phyloP scores from a whole-genome alignment of 2,329 filamentous ascomycete species.

The Ciborinia camelliae region DNA sequence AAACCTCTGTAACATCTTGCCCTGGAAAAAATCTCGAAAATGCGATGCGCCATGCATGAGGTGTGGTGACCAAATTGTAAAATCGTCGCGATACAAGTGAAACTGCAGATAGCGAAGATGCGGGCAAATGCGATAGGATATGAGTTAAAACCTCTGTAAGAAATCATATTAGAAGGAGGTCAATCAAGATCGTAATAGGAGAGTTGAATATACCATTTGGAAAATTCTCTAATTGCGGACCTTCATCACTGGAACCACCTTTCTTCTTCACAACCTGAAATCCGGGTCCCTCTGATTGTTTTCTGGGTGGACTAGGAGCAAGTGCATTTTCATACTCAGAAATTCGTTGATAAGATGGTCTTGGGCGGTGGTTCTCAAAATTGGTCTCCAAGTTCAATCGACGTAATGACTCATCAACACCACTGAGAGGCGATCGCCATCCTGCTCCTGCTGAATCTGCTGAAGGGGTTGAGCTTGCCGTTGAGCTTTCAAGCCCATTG shows the following conservation, averaged over 20 bases:
- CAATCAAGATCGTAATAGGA: background rate
- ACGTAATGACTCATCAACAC: constrained; percentile 50
- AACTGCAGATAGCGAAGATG: constrained; percentile 76
- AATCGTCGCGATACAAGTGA: constrained; percentile 86
- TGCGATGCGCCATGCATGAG: constrained; percentile 89
- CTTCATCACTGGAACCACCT: constrained; percentile 29
- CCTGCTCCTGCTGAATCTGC: constrained; percentile 3
- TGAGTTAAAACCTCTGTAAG: constrained; percentile 82
- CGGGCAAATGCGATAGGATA: constrained; percentile 83
- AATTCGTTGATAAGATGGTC: constrained; percentile 46
- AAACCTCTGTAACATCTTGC: constrained; percentile 51
- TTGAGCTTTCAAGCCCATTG: constrained; percentile 20
- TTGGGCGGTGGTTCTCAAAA: constrained; percentile 32
- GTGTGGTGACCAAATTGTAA: constrained; percentile 80
- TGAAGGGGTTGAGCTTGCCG: constrained; percentile 31
- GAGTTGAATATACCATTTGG: constrained; percentile 67
- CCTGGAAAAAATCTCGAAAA: constrained; percentile 90
- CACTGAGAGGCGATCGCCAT: constrained; percentile 33
- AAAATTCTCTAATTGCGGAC: constrained; percentile 48
- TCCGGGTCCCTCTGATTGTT: constrained; percentile 42
- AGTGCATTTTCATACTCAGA: constrained; percentile 60
- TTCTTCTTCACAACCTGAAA: constrained; percentile 55
- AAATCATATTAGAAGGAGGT: constrained; percentile 28
- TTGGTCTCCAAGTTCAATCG: constrained; percentile 47
- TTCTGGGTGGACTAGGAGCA: constrained; percentile 46